Base-by-base conservation (phyloP, 2,329 filamentous ascomycete species). In the Colletotrichum echinochloae region DNA sequence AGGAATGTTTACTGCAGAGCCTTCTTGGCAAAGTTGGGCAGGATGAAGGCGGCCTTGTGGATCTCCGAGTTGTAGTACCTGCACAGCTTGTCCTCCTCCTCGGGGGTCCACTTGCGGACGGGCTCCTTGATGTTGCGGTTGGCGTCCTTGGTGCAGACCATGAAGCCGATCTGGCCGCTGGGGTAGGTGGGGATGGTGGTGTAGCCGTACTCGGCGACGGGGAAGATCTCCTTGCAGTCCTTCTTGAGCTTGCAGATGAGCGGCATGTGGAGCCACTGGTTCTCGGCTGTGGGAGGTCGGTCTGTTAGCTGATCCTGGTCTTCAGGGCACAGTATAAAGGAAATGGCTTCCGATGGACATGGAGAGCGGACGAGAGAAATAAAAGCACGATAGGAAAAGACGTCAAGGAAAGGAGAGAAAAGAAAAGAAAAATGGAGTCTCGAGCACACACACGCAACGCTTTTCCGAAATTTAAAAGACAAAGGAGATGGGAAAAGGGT, bases 161-260 rank as follows among this genome's bases (percentile, higher is more conserved):
- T 98, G 91, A 99, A 99, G 81, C 96, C 96, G 79, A 99, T 99
- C 87, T 99, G 96, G 81, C 96, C 96, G 67, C 94, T 97, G 75
- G 96, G 96, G 88, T 99, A 99, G 80, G 96, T 99, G 71, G 96
- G 96, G 83, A 99, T 99, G 78, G 95, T 98, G 79, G 95, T 98
- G 90, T 98, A 99, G 77, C 93, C 96, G 86, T 98, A 99, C 86
- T 99, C 96, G 82, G 93, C 96, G 73, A 94, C 93, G 74, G 96
- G 95, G 91, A 99, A 99, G 83, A 99, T 93, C 83, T 96, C 92
- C 83, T 92, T 92, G 92, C 95, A 98, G 80, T 94, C 90, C 89
- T 97, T 95, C 90, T 97, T 97, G 79, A 99, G 92, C 86, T 95
- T 90, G 81, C 91, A 90, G 85, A 99, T 99, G 78, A 99, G 90